These are phyloP conservation scores for Geotrichum candidum DNA, from an alignment of 1,139 yeast genomes.

Conservation along the genomic window DNA sequence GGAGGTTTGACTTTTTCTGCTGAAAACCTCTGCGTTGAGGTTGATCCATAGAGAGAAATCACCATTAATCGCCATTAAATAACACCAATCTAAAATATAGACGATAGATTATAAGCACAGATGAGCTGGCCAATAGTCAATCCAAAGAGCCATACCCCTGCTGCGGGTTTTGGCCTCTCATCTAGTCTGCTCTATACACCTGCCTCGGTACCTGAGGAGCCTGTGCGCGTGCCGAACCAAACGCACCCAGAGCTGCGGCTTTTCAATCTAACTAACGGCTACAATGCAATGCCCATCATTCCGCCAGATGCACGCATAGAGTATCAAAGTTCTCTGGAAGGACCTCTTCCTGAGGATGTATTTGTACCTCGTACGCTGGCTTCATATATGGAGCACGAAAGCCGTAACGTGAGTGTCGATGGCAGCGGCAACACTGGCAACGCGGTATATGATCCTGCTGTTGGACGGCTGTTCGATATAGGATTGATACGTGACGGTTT, in stretches of 20 bases:
- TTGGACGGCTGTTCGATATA: slow-evolving; percentile 10
- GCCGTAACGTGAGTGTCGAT: background rate
- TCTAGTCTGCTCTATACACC: slow-evolving; percentile 11
- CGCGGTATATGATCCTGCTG: slow-evolving; percentile 8
- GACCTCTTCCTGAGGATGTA: background rate
- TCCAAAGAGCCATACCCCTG: background rate
- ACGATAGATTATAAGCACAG: background rate
- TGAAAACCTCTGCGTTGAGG: no score
- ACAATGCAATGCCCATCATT: slow-evolving; percentile 7
- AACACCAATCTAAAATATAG: background rate
- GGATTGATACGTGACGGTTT: slow-evolving; percentile 8
- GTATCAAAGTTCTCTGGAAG: background rate
- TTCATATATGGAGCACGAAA: background rate
- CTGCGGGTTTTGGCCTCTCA: background rate
- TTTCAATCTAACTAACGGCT: slow-evolving; percentile 11
- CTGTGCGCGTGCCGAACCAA: background rate
- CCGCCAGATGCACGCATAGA: slow-evolving; percentile 8
- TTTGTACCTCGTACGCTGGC: slow-evolving; percentile 2
- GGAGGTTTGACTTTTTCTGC: no score
- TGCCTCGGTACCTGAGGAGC: background rate
- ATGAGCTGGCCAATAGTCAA: background rate
- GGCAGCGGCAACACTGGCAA: background rate
- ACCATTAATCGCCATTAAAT: no score
- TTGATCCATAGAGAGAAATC: no score
- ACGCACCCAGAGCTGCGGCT: slow-evolving; percentile 1